Evolutionary conservation across 2,329 filamentous ascomycete genomes (phyloP).

Genomic region (Penicillium concentricum): DNA sequence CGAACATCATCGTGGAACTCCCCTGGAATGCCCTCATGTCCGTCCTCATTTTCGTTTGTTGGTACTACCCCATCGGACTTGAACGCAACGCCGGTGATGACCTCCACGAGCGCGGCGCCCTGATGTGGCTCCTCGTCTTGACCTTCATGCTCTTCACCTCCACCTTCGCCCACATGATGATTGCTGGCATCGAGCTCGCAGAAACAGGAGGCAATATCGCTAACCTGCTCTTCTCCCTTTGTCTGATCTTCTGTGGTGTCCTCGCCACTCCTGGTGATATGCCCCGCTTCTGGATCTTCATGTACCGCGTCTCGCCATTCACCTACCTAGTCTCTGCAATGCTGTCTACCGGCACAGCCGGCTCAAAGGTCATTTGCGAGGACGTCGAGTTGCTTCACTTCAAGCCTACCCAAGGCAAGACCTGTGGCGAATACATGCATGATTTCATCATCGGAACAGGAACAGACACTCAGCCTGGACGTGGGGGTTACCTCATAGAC

Average conservation of each 20-base stretch:
- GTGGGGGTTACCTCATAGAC: constrained; percentile 45
- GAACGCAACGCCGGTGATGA: constrained; percentile 44
- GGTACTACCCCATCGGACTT: constrained; percentile 64
- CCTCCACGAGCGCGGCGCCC: constrained; percentile 55
- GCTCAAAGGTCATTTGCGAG: constrained; percentile 31
- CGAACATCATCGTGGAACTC: constrained; percentile 70
- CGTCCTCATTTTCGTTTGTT: constrained; percentile 62
- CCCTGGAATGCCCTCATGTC: constrained; percentile 64
- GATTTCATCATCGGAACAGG: constrained; percentile 36
- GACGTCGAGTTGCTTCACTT: constrained; percentile 33
- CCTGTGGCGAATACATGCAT: constrained; percentile 56
- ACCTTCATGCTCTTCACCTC: constrained; percentile 70
- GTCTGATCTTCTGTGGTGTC: constrained; percentile 57
- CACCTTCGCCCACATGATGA: constrained; percentile 72
- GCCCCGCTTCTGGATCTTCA: constrained; percentile 75
- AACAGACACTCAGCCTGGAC: no score
- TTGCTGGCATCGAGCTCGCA: constrained; percentile 67
- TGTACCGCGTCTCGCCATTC: constrained; percentile 69
- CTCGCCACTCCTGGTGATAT: constrained; percentile 56
- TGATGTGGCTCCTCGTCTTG: constrained; percentile 65
- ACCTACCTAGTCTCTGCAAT: constrained; percentile 59
- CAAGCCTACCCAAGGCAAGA: constrained; percentile 56
- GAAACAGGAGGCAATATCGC: constrained; percentile 66
- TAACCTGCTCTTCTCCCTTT: constrained; percentile 59
- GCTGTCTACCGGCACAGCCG: constrained; percentile 40